These are phyloP conservation scores for Ganoderma leucocontextum DNA, from an alignment of 1,284 basidiomycete genomes.

Conservation along the genomic window DNA sequence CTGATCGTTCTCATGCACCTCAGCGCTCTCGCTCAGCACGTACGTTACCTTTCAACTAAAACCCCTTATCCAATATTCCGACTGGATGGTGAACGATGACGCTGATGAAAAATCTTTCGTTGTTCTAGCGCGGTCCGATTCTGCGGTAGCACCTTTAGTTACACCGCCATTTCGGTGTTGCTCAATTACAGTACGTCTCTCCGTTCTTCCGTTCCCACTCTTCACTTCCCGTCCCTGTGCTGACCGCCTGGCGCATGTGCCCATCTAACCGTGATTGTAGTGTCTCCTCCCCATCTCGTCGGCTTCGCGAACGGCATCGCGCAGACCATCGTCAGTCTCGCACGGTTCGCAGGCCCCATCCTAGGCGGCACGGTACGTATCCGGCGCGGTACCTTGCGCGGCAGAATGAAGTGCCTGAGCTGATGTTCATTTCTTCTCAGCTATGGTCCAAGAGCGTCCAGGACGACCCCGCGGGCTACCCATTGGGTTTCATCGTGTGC, in stretches of 20 bases:
- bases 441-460: slow-evolving; percentile 81
- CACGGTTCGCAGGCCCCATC: slow-evolving; percentile 79
- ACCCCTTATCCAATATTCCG: not conserved
- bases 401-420: slow-evolving; percentile 4
- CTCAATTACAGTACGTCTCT: slow-evolving; percentile 77
- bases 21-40: slow-evolving; percentile 78
- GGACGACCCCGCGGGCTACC: slow-evolving; percentile 73
- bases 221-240: not conserved
- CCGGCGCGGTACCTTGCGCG: not conserved
- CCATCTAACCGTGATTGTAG: slow-evolving; percentile 47
- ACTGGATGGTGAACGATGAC: not conserved
- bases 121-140: slow-evolving; percentile 70
- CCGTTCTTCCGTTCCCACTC: slow-evolving; percentile 4
- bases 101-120: slow-evolving; percentile 1
- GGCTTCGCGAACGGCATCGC: slow-evolving; percentile 84
- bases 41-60: slow-evolving; percentile 47
- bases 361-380: slow-evolving; percentile 77
- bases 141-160: slow-evolving; percentile 80
- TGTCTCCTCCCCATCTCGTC: slow-evolving; percentile 81
- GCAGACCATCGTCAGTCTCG: slow-evolving; percentile 85
- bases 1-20: slow-evolving; percentile 13
- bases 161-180: slow-evolving; percentile 81
- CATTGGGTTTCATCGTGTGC: slow-evolving; percentile 76
- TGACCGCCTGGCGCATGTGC: not conserved
- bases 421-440: slow-evolving; percentile 45